Base-by-base conservation (phyloP, 2,329 filamentous ascomycete genomes). In the Fusarium nodosum region DNA sequence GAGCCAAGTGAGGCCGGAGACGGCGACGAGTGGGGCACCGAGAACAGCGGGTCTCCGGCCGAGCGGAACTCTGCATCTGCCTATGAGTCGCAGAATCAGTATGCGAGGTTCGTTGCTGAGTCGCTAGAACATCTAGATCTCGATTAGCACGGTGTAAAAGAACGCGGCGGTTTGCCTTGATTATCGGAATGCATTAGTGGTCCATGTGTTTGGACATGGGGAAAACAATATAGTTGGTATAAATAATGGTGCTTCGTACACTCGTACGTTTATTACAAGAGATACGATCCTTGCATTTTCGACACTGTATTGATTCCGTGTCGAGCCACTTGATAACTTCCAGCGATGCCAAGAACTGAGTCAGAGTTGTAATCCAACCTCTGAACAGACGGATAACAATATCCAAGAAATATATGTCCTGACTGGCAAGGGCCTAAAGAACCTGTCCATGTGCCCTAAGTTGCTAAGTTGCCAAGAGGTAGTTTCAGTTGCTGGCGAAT, bases 1-100 rank as follows among this genome's bases (percentile, higher is more conserved):
- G 85, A 87, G 69, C 78, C 77, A 46, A 83, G 79, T 36, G 84
- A 86, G 75, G 85, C 82, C 45, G 84, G 81, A 34, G 79, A 79
- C 44, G 66, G 53, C n/a, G 34, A 31, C 12, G 70, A 68, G 58
- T 69, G 64, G 72, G 42, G 38, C 55, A 13, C 50, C 39, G 72
- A 66, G 30, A 51, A 38, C 41, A 64, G 53, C 55, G 72, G 61
- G 56, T 62, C 56, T 45, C 24, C 54, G 58, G 56, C 41, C 38
- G 66, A 60, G 44, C 56, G 60, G 58, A 59, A 56, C 60, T 41
- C 59, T 47, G 39, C 24, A 30, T 48, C 60, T 47, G 42, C 20
- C 20, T 48, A 59, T 45, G 54, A 62, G 54, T 55, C 47, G 16
- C 57, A 38, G 13, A 60, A 66, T 38, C 55, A 61, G 62, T 70